Evolutionary conservation across 2,329 filamentous ascomycete species (phyloP), one percentile per base, ranked within the genome.

Genomic region (Thielaviopsis ethacetica): DNA sequence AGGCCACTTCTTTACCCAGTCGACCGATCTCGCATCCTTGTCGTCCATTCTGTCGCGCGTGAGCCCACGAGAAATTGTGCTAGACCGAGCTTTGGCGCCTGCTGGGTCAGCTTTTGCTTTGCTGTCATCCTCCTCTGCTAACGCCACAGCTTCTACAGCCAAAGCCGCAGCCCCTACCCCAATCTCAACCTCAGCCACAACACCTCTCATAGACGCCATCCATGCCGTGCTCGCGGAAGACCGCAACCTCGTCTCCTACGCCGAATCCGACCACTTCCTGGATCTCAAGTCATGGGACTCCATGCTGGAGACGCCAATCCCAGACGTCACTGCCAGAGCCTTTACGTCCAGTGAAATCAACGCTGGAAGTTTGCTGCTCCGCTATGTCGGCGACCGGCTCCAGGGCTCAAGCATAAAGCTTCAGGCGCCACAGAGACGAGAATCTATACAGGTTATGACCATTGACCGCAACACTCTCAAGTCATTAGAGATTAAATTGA

Each of bases 381-480:
- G 88, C 65, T 98, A 97, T 69, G 85, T 95, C 57, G 80, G 82
- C 62, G 81, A 85, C 64, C 83, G 89, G 57, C 74, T 97, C 19
- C 86, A 86, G 65, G 88, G 88, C 19, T 74, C 84, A 57, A 83
- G 81, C 66, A 82, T 95, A 73, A 89, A 87, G 69, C 77, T 98
- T 49, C 90, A 94, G 68, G 83, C 88, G 52, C 93, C 93, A 1
- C 73, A 84, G 41, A 84, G 88, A 61, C 81, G 88, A 64, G 82
- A 86, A 63, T 77, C 81, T 56, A 76, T 87, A 66, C 82, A 94
- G 62, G 83, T 86, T 63, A 93, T 98, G 88, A 79, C 75, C 56
- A 94, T 98, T 64, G 93, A 98, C 72, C 91, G 86, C 67, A 95
- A 91, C 67, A 96, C 86, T 64, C 78, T 98, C 71, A 81, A 88